A percentile compares a stretch with the other conserved stretches of the same genome.
Evolutionary conservation across 805 yeast genomes (phyloP).

Genomic region (Millerozyma acaciae): DNA sequence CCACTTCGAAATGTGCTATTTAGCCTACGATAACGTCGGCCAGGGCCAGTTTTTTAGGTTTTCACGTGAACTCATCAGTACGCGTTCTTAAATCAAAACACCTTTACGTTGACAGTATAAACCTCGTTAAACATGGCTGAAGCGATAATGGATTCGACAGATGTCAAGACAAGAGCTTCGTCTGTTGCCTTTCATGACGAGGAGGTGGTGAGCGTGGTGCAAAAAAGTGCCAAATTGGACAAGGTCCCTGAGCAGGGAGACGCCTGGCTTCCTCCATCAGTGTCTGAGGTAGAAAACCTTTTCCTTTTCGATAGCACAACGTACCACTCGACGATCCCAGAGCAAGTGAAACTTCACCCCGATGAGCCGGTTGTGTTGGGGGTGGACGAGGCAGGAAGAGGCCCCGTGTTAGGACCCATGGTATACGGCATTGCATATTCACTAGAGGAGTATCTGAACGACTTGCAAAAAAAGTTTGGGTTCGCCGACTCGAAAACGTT

Average conservation of each 20-base stretch:
- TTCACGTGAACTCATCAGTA: no score
- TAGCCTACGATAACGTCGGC: no score
- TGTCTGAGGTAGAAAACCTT: conserved; percentile 22
- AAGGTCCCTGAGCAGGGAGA: conserved; percentile 1
- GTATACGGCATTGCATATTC: conserved; percentile 90
- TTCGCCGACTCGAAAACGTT: conserved; percentile 93
- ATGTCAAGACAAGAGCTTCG: no score
- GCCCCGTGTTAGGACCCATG: conserved; percentile 98
- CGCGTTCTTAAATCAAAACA: no score
- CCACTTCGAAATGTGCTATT: no score
- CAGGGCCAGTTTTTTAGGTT: no score
- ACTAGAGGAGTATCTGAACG: conserved; percentile 44
- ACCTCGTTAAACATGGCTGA: no score
- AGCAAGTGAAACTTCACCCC: conserved; percentile 24
- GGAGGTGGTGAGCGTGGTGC: no score
- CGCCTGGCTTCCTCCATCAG: conserved; percentile 35
- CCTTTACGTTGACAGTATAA: no score
- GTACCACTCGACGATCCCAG: conserved; percentile 49
- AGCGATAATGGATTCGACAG: no score
- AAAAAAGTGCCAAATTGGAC: conserved; percentile 1
- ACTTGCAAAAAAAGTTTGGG: conserved; percentile 55
- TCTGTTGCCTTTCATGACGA: no score
- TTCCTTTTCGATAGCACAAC: conserved; percentile 41
- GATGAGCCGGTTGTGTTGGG: conserved; percentile 60
- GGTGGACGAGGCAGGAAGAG: conserved; percentile 98